Percentiles rank a stretch among this genome's conserved stretches.
These are phyloP conservation scores for Lipomyces yamadae DNA, from an alignment of 805 yeast species.

Conservation along the genomic window DNA sequence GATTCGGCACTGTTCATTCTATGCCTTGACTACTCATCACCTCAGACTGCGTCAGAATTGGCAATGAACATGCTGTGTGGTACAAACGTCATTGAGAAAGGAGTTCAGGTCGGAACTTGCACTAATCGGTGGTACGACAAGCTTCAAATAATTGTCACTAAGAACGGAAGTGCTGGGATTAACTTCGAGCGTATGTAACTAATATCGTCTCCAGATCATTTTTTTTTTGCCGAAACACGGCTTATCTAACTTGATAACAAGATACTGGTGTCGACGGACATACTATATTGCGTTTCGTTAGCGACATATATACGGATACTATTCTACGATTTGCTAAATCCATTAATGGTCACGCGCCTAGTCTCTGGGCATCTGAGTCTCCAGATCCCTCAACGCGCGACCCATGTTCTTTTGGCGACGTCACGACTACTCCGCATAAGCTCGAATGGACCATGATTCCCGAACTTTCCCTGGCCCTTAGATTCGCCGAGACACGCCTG, in stretches of 20 bases:
- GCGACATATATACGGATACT: slow-evolving; percentile 90
- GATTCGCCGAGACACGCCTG: slow-evolving; percentile 89
- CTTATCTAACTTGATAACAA: background rate
- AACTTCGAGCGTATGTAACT: slow-evolving; percentile 67
- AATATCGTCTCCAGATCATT: background rate
- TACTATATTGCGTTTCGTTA: slow-evolving; percentile 83
- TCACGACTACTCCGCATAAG: slow-evolving; percentile 74
- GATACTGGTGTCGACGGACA: slow-evolving; percentile 93
- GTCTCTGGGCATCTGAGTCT: slow-evolving; percentile 64
- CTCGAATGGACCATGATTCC: slow-evolving; percentile 85
- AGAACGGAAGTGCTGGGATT: slow-evolving; percentile 89
- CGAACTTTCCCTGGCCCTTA: slow-evolving; percentile 74
- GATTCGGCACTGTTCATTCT: slow-evolving; percentile 83
- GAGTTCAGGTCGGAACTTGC: slow-evolving; percentile 92
- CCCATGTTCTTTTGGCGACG: slow-evolving; percentile 51
- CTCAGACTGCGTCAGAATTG: slow-evolving; percentile 61
- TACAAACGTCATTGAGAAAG: slow-evolving; percentile 73
- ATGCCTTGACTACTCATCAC: slow-evolving; percentile 78
- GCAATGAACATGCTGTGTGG: slow-evolving; percentile 90
- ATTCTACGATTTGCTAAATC: slow-evolving; percentile 83
- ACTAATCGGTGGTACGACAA: slow-evolving; percentile 96
- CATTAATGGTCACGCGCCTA: slow-evolving; percentile 76
- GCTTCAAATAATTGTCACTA: slow-evolving; percentile 81
- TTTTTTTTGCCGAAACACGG: too few relatives aligned
- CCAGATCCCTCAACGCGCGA: slow-evolving; percentile 55